phyloP scores from a whole-genome alignment of 768 basidiomycete species.

The Leccinellum luteum region DNA sequence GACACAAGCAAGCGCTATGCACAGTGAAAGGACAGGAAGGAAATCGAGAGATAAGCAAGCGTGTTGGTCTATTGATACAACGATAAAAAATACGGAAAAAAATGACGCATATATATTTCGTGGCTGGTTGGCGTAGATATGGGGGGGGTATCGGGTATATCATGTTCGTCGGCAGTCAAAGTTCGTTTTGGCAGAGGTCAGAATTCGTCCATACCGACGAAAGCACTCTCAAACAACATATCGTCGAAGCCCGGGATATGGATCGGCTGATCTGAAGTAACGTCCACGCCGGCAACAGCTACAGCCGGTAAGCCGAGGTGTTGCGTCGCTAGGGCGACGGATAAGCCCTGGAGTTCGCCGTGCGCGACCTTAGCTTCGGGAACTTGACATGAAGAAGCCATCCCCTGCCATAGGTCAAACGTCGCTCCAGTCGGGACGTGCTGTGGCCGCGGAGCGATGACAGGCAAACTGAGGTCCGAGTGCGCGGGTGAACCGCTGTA shows the following conservation, averaged over 20 bases:
- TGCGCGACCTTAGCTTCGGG: background rate
- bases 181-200: background rate
- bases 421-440: background rate
- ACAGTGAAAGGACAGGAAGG: background rate
- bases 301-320: background rate
- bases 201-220: constrained; percentile 11
- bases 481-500: constrained; percentile 43
- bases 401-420: constrained; percentile 25
- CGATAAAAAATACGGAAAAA: background rate
- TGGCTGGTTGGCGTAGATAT: background rate
- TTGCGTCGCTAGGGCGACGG: constrained; percentile 1
- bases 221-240: constrained; percentile 10
- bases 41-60: background rate
- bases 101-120: background rate
- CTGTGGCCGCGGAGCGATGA: constrained; percentile 30
- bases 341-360: background rate
- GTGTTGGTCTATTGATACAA: constrained; percentile 4
- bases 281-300: constrained; percentile 7
- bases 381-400: background rate
- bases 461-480: constrained; percentile 27
- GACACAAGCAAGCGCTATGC: background rate
- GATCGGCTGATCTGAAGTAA: constrained; percentile 2
- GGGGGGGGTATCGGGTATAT: constrained; percentile 1
- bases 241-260: constrained; percentile 16
- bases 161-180: background rate